Evolutionary conservation across 176 grass and related monocot genomes (phyloP).

Genomic region (Aegilops speltoides): DNA sequence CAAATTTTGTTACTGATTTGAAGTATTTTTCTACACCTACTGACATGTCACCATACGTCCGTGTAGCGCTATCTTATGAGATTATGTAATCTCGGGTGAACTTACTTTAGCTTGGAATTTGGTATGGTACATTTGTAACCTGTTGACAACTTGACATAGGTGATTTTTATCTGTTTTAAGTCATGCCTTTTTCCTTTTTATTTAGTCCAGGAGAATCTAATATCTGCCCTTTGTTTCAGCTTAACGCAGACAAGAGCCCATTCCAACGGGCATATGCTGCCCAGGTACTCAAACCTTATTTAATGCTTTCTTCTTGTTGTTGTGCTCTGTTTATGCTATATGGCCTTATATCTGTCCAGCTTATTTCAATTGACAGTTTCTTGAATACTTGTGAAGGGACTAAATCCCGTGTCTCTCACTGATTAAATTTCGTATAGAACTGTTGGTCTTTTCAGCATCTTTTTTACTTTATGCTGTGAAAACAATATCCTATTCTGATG

Average conservation of each 20-base stretch:
- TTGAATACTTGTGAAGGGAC: background rate
- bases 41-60: background rate
- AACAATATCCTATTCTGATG: background rate
- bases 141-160: background rate
- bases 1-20: background rate
- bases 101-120: background rate
- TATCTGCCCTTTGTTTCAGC: conserved; percentile 55
- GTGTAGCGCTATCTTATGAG: background rate
- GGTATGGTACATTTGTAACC: background rate
- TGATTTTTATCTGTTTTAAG: background rate
- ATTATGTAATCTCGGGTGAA: background rate
- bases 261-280: conserved; percentile 90
- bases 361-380: background rate
- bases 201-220: background rate
- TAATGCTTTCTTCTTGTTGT: background rate
- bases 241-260: conserved; percentile 93
- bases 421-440: background rate
- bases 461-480: background rate
- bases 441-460: background rate
- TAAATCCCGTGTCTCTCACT: background rate
- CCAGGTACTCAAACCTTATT: conserved; percentile 45
- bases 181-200: background rate
- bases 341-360: background rate
- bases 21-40: background rate
- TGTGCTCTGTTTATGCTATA: background rate